Conservation (phyloP, 345 rosid species). For the Noccaea caerulescens region DNA sequence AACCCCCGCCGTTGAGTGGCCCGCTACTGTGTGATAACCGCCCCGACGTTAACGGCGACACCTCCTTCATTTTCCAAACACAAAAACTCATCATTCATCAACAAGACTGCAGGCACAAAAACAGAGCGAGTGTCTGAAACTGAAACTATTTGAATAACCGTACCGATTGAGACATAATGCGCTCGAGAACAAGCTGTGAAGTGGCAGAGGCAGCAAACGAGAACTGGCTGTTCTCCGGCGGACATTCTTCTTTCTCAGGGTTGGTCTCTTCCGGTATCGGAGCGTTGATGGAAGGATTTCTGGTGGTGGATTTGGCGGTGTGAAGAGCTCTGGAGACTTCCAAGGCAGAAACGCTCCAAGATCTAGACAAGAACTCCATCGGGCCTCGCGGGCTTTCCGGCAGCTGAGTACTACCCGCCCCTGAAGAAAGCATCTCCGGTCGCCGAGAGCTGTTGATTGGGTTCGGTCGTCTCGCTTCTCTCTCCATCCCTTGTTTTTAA, state of each 20-base stretch:
- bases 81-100: background rate
- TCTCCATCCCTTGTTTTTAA: slow-evolving; percentile 39
- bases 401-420: slow-evolving; percentile 47
- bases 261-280: slow-evolving; percentile 66
- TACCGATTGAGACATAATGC: slow-evolving; percentile 95
- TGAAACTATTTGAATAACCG: background rate
- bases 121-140: slow-evolving; percentile 1
- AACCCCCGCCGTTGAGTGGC: slow-evolving; percentile 64
- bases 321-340: slow-evolving; percentile 76
- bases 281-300: slow-evolving; percentile 49
- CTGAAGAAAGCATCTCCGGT: slow-evolving; percentile 42
- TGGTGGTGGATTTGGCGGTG: slow-evolving; percentile 40
- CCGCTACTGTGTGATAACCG: slow-evolving; percentile 97
- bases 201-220: slow-evolving; percentile 75
- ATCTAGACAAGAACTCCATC: slow-evolving; percentile 91
- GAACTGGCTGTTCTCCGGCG: slow-evolving; percentile 51
- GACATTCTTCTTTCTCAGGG: slow-evolving; percentile 42
- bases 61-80: slow-evolving; percentile 61
- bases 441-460: slow-evolving; percentile 50
- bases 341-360: slow-evolving; percentile 85
- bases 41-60: slow-evolving; percentile 90
- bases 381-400: slow-evolving; percentile 90
- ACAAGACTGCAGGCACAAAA: background rate
- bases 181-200: slow-evolving; percentile 93
- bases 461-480: slow-evolving; percentile 49